Conservation (phyloP, 2,329 filamentous ascomycete species). For the Diaporthe ampelina region DNA sequence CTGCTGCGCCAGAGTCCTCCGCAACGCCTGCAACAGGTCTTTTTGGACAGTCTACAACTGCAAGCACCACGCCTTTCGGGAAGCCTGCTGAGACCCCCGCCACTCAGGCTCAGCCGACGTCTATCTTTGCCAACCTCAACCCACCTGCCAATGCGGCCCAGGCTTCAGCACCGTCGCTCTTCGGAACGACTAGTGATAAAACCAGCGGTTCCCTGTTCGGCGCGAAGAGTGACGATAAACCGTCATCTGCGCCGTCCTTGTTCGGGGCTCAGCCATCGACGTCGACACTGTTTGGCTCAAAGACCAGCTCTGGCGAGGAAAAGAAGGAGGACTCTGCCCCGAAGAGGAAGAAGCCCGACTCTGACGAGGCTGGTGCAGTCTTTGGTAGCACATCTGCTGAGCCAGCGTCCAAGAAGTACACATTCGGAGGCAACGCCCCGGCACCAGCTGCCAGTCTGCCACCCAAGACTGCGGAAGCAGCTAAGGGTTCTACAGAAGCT, state of each 20-base stretch:
- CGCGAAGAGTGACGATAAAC: conserved; percentile 31
- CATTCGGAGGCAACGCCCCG: conserved; percentile 38
- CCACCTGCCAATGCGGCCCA: conserved; percentile 40
- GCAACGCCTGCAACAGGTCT: conserved; percentile 43
- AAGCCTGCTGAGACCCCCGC: conserved; percentile 50
- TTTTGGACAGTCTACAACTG: conserved; percentile 35
- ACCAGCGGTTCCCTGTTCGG: conserved; percentile 38
- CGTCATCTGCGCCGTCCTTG: conserved; percentile 23
- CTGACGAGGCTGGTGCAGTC: conserved; percentile 34
- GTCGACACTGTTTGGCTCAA: conserved; percentile 37
- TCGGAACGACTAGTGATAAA: conserved; percentile 41
- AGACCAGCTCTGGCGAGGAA: conserved; percentile 19
- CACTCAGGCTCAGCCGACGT: conserved; percentile 49
- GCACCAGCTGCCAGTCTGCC: conserved; percentile 36
- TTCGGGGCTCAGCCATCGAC: conserved; percentile 39
- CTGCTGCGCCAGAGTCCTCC: conserved; percentile 44
- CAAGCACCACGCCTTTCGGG: conserved; percentile 42
- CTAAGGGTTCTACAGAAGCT: conserved; percentile 41
- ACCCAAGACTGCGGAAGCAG: conserved; percentile 41
- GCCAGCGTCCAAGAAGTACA: conserved; percentile 33
- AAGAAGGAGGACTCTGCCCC: conserved; percentile 37
- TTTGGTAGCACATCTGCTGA: conserved; percentile 31
- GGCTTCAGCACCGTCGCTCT: conserved; percentile 47
- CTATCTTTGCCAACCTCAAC: conserved; percentile 51
- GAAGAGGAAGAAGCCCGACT: conserved; percentile 39